Evolutionary conservation across 805 yeast genomes (phyloP), one percentile per base, ranked within the genome.

Genomic region (Kurtzmaniella cleridarum): DNA sequence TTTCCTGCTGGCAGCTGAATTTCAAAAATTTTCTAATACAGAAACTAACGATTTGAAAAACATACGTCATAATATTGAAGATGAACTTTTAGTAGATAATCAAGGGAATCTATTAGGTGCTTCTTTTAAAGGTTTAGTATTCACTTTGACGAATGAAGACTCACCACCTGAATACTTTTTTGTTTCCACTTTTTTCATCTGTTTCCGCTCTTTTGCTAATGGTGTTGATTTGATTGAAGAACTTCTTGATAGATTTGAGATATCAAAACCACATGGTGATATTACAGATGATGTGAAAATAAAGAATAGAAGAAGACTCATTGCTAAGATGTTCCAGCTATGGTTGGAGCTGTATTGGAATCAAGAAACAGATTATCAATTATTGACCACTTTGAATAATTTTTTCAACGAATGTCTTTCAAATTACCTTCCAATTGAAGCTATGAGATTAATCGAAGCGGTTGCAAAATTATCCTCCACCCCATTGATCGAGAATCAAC

Each of bases 291-390:
- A 63, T 35, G 54, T 65, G 8, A 57, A 50, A 46, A 46, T 77
- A 30, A 78, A 75, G 50, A 79, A 72, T 45, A 72, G 93, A 55
- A 66, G 91, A 53, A 76, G 78, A 44, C 60, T 83, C 34, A 79
- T 88, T 30, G 78, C 82, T 47, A 77, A 75, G 46, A 70, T 83
- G 57, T 76, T 89, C 54, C 84, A 79, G 55, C 66, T 77, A 27
- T 91, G 98, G 98, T 63, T 91, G 58, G 95, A 88, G 58, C 81
- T 93, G 37, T 89, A 84, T 55, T 91, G 96, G 96, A 77, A 80
- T 45, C 76, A 75, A 35, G 69, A 72, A 32, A 39, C 60, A 5
- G 95, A 89, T 56, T 75, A 74, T 44, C 61, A 59, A 18, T 64
- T 81, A 30, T 62, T 89, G 34, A 78, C 93, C 10, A 81, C 87